A percentile compares a stretch with the other conserved stretches of the same genome.
phyloP scores from a whole-genome alignment of 495 filamentous ascomycete genomes.

The Astrothelium subdiscretum region DNA sequence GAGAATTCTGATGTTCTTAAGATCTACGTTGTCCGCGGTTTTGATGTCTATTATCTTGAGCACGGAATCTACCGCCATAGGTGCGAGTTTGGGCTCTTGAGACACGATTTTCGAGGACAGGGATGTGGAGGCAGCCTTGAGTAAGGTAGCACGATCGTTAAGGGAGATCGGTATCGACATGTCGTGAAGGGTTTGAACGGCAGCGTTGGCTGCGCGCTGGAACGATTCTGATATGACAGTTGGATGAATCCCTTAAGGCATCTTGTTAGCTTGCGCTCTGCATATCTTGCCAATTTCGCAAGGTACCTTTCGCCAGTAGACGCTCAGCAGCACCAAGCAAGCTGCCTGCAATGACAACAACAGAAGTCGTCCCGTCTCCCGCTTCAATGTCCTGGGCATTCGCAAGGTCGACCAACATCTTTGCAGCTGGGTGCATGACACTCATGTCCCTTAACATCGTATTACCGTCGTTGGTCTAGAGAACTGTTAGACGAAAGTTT shows the following conservation, averaged over 20 bases:
- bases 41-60: constrained; percentile 88
- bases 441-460: constrained; percentile 98
- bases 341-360: constrained; percentile 93
- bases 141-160: constrained; percentile 73
- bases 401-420: constrained; percentile 96
- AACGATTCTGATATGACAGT: constrained; percentile 96
- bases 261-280: background rate
- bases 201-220: constrained; percentile 79
- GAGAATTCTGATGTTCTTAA: constrained; percentile 89
- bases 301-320: constrained; percentile 64
- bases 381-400: constrained; percentile 97
- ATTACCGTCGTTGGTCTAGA: constrained; percentile 87
- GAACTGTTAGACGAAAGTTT: constrained; percentile 25
- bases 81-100: constrained; percentile 85
- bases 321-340: constrained; percentile 87
- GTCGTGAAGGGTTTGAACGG: constrained; percentile 80
- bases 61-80: constrained; percentile 95
- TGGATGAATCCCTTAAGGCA: constrained; percentile 61
- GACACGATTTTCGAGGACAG: constrained; percentile 98
- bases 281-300: background rate
- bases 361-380: constrained; percentile 95
- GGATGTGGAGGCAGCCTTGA: constrained; percentile 93
- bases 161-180: constrained; percentile 94
- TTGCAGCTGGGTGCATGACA: constrained; percentile 95
- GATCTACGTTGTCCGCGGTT: constrained; percentile 90